Base-by-base conservation (phyloP, 2,329 filamentous ascomycete genomes). In the Myriosclerotinia duriaeana region DNA sequence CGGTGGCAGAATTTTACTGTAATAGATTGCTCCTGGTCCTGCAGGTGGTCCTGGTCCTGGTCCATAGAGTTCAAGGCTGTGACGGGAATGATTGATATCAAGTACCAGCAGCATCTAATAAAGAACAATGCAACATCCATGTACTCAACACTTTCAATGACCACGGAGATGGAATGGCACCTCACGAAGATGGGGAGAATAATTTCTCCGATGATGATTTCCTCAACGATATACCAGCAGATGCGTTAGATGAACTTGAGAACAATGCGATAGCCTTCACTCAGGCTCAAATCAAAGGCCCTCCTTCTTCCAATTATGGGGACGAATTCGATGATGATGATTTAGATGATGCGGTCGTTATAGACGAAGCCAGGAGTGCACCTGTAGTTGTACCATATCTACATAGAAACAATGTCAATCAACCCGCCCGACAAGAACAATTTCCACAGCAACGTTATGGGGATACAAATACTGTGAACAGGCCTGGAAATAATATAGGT, bases 191-290 rank as follows among this genome's bases (percentile, higher is more conserved):
- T 64, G 76, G 74, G 60, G 83, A 83, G 78, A 85, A 87, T 78
- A 83, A 85, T 69, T 89, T 87, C 74, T 85, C 82, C 67, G 87
- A 89, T 74, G 87, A 89, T 74, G 87, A 88, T 74, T 86, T 82
- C 68, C 80, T 90, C 71, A 86, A 89, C 75, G 80, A 83, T 52
- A 78, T 89, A 53, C 84, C 86, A 70, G 80, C 83, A 69, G 82
- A 83, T 69, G 80, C 80, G 56, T 78, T 89, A 4, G 81, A 85
- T 71, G 85, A 88, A 74, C 83, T 90, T 69, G 87, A 90, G 74
- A 83, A 84, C 72, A 83, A 84, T 73, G 87, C 87, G 50, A 85
- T 89, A 70, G 83, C 84, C 71, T 82, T 82, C 71, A 89, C 87
- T 5, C 76, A 77, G 30, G 69, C 68, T 53, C 66, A 56, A 44